A percentile compares a stretch with the other conserved stretches of the same genome.
Conservation (phyloP, 2,329 filamentous ascomycete genomes). For the Microdochium trichocladiopsis region DNA sequence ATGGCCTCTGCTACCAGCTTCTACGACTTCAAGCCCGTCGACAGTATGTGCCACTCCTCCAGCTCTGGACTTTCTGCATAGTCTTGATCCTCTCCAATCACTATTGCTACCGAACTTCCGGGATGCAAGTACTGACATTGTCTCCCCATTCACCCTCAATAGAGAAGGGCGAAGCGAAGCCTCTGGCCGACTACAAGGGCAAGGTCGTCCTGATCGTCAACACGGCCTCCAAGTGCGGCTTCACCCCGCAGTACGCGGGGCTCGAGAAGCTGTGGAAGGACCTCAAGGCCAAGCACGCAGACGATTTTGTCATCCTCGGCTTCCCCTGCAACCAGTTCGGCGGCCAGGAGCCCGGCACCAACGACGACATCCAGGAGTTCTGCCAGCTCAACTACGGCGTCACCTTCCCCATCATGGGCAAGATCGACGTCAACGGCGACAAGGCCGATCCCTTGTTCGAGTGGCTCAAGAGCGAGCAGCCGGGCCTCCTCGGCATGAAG, state of each 20-base stretch:
- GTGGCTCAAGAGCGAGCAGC: conserved; percentile 67
- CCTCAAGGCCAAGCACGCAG: conserved; percentile 59
- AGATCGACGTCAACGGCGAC: conserved; percentile 90
- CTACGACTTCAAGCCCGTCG: conserved; percentile 78
- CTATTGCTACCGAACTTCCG: conserved; percentile 1
- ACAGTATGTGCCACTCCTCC: conserved; percentile 49
- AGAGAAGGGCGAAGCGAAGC: conserved; percentile 69
- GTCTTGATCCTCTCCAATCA: background rate
- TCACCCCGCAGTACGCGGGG: conserved; percentile 89
- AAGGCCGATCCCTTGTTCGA: conserved; percentile 71
- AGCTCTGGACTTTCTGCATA: conserved; percentile 1
- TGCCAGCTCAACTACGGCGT: conserved; percentile 95
- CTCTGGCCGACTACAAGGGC: conserved; percentile 67
- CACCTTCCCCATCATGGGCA: conserved; percentile 82
- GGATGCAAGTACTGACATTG: conserved; percentile 4
- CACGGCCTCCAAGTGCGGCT: conserved; percentile 97
- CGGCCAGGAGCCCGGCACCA: conserved; percentile 75
- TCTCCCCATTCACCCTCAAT: conserved; percentile 7
- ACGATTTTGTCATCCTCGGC: conserved; percentile 81
- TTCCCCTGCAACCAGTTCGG: conserved; percentile 99
- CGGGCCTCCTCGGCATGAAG: conserved; percentile 83
- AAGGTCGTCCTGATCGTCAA: conserved; percentile 97
- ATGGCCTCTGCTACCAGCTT: conserved; percentile 68
- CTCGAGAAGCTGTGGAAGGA: conserved; percentile 87
- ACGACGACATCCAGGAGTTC: conserved; percentile 75